These are phyloP conservation scores for Cercospora nicotianae DNA, from an alignment of 2,329 filamentous ascomycete species.

Conservation along the genomic window DNA sequence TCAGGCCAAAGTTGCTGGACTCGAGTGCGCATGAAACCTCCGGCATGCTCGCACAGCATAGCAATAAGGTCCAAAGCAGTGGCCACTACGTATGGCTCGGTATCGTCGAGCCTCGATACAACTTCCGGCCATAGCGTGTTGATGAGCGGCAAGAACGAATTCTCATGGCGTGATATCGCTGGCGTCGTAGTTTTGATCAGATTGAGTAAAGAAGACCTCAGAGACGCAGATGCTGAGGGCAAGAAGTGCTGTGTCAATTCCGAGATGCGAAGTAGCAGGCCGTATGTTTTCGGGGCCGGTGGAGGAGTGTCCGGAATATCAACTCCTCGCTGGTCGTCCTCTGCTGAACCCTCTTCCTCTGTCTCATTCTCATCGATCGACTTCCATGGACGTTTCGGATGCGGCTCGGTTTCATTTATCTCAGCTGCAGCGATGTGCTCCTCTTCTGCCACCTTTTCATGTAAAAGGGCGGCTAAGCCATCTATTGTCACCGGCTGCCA, in stretches of 20 bases:
- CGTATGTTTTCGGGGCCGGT: constrained; percentile 73
- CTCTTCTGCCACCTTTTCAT: constrained; percentile 15
- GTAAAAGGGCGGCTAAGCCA: constrained; percentile 44
- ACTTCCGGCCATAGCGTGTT: constrained; percentile 90
- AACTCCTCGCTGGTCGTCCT: constrained; percentile 29
- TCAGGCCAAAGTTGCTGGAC: constrained; percentile 70
- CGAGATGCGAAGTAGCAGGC: constrained; percentile 77
- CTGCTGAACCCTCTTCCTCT: constrained; percentile 29
- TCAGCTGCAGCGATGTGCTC: constrained; percentile 29
- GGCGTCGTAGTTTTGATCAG: constrained; percentile 72
- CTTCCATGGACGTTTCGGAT: constrained; percentile 37
- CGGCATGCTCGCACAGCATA: constrained; percentile 68
- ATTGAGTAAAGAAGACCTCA: constrained; percentile 75
- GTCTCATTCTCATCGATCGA: constrained; percentile 30
- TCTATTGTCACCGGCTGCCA: constrained; percentile 42
- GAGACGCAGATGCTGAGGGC: constrained; percentile 74
- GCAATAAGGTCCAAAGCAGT: constrained; percentile 69
- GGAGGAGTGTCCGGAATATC: constrained; percentile 48
- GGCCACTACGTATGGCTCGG: constrained; percentile 66
- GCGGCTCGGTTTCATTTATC: constrained; percentile 36
- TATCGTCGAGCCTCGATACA: constrained; percentile 64
- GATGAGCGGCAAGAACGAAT: constrained; percentile 82
- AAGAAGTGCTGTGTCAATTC: constrained; percentile 86
- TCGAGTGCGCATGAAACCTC: constrained; percentile 76
- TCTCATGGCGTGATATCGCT: constrained; percentile 72